These are phyloP conservation scores for Nakaseomyces uthaithaninus DNA, from an alignment of 1,139 yeast genomes.

Conservation along the genomic window DNA sequence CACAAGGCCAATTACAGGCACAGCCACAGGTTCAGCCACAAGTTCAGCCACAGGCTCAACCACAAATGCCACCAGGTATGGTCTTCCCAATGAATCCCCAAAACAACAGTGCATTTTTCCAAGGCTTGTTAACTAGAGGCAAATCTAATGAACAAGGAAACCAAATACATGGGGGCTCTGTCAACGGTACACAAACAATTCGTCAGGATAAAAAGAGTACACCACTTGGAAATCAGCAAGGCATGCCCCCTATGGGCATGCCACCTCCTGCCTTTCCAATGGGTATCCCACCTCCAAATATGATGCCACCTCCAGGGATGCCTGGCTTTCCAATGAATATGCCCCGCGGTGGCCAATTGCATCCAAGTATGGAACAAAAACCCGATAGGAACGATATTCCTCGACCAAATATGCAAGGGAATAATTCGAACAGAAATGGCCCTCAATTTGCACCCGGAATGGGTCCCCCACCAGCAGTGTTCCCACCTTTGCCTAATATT, in stretches of 20 bases:
- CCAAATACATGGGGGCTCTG: too few species aligned
- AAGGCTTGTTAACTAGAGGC: conserved; percentile 27
- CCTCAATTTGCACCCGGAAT: not conserved
- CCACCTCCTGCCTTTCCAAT: conserved; percentile 21
- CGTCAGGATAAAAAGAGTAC: conserved; percentile 10
- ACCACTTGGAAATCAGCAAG: conserved; percentile 5
- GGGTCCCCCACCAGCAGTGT: conserved; percentile 9
- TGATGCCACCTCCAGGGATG: conserved; percentile 20
- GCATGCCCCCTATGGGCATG: conserved; percentile 12
- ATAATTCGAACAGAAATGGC: not conserved
- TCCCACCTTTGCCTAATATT: conserved; percentile 4
- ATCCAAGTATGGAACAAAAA: not conserved
- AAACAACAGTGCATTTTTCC: conserved; percentile 26
- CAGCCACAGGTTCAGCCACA: conserved; percentile 12
- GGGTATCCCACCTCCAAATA: conserved; percentile 23
- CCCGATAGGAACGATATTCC: not conserved
- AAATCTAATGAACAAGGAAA: conserved; percentile 13
- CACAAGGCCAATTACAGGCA: conserved; percentile 10
- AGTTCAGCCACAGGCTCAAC: conserved; percentile 10
- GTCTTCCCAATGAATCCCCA: conserved; percentile 13
- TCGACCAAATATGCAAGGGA: not conserved
- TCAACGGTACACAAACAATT: conserved; percentile 24
- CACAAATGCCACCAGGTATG: conserved; percentile 10
- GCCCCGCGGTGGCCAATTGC: not conserved
- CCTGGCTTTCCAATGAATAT: conserved; percentile 3